Base-by-base conservation (phyloP, 139 green algal genomes). In the Chlamydomonas sp. region DNA sequence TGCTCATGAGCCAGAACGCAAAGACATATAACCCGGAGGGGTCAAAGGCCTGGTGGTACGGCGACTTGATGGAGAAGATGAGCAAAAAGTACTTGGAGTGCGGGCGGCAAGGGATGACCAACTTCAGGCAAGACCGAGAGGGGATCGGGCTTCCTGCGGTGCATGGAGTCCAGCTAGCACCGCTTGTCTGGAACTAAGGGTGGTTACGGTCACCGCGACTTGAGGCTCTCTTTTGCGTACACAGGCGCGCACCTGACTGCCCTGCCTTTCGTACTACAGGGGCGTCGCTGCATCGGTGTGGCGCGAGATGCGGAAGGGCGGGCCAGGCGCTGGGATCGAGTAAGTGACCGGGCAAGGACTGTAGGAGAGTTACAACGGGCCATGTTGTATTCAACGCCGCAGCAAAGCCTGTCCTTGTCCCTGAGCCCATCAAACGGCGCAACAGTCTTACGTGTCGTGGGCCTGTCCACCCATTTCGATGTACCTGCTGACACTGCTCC, bases 1-100 rank as follows among this genome's bases (percentile, higher is more conserved):
- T 82, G 63, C 58, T 82, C 18, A 88, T 88, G 83, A 72, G 49
- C 7, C 60, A 75, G 73, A 88, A 88, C 73, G 73, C 73, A 73
- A 88, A 88, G 83, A 88, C 73, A 2, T 88, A 88, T 74, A 82
- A 88, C 63, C 63, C 73, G 12, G 71, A 86, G 69, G 82, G 82
- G 71, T 72, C 57, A 60, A 79, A 69, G 71, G 71, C 71, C 82
- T 86, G 82, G 82, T 86, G 73, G 83, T 49, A 77, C 63, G 83
- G 73, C 4, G 83, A 88, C 18, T 49, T 82, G 1, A 81, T 88
- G 73, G 83, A 88, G 83, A 81, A 81, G 63, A 88, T 88, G 83
- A 88, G 20, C 3, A 20, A 72, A 31, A 88, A 82, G 75, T 88
- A 88, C 62, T 76, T 88, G 15, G 60, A 15, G 62, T 88, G 83